Conservation (phyloP, 2,329 filamentous ascomycete species). For the Alternaria viburni region DNA sequence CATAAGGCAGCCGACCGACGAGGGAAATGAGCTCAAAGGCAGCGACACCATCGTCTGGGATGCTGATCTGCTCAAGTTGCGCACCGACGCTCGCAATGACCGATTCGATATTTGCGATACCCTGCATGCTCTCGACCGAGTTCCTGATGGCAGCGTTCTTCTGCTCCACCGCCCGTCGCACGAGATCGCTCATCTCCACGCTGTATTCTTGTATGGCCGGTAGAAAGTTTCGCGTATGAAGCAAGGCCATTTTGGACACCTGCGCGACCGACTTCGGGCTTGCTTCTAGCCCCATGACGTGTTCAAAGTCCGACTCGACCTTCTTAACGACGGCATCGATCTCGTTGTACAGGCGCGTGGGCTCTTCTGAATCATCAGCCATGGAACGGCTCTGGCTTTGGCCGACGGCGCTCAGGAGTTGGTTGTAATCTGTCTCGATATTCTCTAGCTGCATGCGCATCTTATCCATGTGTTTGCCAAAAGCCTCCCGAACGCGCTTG, state of each 20-base stretch:
- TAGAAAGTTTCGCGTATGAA: constrained; percentile 68
- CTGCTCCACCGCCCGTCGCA: constrained; percentile 62
- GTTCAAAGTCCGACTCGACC: constrained; percentile 83
- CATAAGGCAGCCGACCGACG: constrained; percentile 81
- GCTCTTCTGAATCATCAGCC: constrained; percentile 66
- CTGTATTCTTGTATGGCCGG: constrained; percentile 65
- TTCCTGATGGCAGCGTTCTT: constrained; percentile 72
- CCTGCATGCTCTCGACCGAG: constrained; percentile 77
- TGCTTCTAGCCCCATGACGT: constrained; percentile 71
- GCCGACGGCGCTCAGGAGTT: constrained; percentile 53
- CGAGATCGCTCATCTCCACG: constrained; percentile 61
- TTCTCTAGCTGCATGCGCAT: constrained; percentile 52
- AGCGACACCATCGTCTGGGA: constrained; percentile 76
- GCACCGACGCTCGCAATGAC: constrained; percentile 74
- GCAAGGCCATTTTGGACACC: constrained; percentile 68
- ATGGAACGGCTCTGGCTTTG: constrained; percentile 59
- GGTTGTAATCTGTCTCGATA: constrained; percentile 51
- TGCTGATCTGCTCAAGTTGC: constrained; percentile 73
- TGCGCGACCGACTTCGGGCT: constrained; percentile 69
- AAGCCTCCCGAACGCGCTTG: constrained; percentile 66
- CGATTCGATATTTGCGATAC: constrained; percentile 79
- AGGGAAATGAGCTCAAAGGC: constrained; percentile 81
- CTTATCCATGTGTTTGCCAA: constrained; percentile 61
- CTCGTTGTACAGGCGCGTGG: constrained; percentile 75
- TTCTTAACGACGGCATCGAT: constrained; percentile 87